phyloP scores from a whole-genome alignment of 2,329 filamentous ascomycete species.

The Rhinocladiella mackenziei region DNA sequence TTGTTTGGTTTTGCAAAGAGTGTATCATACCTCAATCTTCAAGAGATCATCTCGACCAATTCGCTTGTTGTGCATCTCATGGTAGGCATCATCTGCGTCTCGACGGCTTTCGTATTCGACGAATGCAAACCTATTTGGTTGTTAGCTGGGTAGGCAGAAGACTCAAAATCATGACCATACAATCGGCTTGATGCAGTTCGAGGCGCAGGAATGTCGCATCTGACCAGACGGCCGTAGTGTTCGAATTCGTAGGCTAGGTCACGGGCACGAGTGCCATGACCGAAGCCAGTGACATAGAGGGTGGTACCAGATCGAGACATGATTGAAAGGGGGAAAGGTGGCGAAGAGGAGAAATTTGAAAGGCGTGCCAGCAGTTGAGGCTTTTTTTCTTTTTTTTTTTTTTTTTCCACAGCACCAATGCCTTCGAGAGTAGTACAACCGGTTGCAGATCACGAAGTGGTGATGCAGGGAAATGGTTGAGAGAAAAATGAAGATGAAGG shows the following conservation, averaged over 20 bases:
- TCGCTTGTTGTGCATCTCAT: conserved; percentile 99
- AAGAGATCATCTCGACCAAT: conserved; percentile 90
- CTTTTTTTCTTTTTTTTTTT: no score
- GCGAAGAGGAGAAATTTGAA: conserved; percentile 7
- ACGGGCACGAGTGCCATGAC: conserved; percentile 95
- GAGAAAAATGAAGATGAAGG: neutral
- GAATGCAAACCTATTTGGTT: conserved; percentile 73
- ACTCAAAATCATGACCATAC: conserved; percentile 50
- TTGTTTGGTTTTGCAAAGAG: neutral
- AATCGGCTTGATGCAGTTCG: conserved; percentile 89
- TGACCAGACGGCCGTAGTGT: conserved; percentile 98
- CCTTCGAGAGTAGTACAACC: no score
- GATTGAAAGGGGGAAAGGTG: conserved; percentile 12
- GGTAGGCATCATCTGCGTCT: conserved; percentile 97
- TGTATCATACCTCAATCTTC: conserved; percentile 82
- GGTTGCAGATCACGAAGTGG: no score
- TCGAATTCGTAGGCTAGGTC: conserved; percentile 99
- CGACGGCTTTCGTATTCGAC: conserved; percentile 98
- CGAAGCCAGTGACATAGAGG: conserved; percentile 98
- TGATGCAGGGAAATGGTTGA: no score
- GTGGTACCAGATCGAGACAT: conserved; percentile 69
- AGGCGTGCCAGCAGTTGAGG: neutral
- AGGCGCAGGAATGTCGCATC: conserved; percentile 95
- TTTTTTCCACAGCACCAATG: no score
- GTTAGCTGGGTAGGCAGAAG: conserved; percentile 27